Evolutionary conservation across 2,329 filamentous ascomycete species (phyloP).

Genomic region (Penicillium crustosum): DNA sequence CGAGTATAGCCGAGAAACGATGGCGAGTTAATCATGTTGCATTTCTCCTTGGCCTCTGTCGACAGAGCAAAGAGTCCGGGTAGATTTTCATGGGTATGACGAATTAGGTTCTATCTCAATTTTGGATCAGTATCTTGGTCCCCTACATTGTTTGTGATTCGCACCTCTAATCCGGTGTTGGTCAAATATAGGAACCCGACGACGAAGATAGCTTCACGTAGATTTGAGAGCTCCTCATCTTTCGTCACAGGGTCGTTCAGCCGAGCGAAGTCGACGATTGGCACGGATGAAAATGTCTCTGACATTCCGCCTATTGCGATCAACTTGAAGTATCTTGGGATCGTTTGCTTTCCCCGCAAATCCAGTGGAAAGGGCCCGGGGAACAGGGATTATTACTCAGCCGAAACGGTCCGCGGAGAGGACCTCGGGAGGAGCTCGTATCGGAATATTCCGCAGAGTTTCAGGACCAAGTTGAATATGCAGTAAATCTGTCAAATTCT

Average conservation of each 20-base stretch:
- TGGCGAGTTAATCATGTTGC: slow-evolving; percentile 37
- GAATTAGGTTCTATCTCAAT: slow-evolving; percentile 22
- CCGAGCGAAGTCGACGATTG: slow-evolving; percentile 31
- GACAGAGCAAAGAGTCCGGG: slow-evolving; percentile 30
- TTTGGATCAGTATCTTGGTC: background rate
- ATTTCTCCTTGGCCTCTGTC: slow-evolving; percentile 26
- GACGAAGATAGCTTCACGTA: slow-evolving; percentile 37
- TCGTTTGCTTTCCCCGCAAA: slow-evolving; percentile 3
- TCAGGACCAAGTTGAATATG: background rate
- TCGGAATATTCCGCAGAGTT: background rate
- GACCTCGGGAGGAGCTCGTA: too few species aligned
- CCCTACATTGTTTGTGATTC: background rate
- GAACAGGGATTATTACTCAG: background rate
- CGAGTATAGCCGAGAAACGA: slow-evolving; percentile 37
- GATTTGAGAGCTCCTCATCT: slow-evolving; percentile 22
- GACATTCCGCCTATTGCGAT: slow-evolving; percentile 18
- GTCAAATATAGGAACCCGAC: slow-evolving; percentile 39
- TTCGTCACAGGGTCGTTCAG: slow-evolving; percentile 28
- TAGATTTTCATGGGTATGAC: slow-evolving; percentile 23
- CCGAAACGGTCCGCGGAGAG: background rate
- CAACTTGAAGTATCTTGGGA: background rate
- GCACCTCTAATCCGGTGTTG: slow-evolving; percentile 38
- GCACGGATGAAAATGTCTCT: slow-evolving; percentile 32
- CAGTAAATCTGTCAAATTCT: background rate
- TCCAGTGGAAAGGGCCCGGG: too few species aligned